Conservation (phyloP, 371 early-diverging fungal genomes). For the Mucor lusitanicus region DNA sequence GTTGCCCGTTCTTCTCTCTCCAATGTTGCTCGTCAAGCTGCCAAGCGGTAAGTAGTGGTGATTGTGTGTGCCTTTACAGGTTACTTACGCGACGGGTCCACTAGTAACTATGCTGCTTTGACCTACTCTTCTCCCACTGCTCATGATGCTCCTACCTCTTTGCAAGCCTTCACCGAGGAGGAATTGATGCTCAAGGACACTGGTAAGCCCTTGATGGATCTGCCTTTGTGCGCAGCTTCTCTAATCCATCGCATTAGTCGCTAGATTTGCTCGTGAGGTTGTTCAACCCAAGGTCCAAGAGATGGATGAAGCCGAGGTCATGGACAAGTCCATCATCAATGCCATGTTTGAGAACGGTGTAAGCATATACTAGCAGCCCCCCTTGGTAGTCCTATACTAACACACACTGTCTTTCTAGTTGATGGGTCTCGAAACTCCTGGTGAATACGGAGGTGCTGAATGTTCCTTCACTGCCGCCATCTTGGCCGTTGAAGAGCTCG, state of each 20-base stretch:
- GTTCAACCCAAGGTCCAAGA: conserved; percentile 85
- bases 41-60: conserved; percentile 17
- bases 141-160: conserved; percentile 55
- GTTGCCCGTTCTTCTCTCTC: conserved; percentile 12
- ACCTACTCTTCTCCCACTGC: conserved; percentile 43
- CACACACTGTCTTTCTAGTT: conserved; percentile 49
- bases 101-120: conserved; percentile 25
- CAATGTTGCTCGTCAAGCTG: conserved; percentile 18
- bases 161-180: conserved; percentile 81
- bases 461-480: conserved; percentile 94
- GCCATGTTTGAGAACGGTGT: conserved; percentile 91
- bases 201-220: conserved; percentile 45
- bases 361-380: conserved; percentile 25
- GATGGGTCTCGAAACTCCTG: conserved; percentile 94
- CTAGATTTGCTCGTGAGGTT: conserved; percentile 83
- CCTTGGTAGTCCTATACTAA: neutral
- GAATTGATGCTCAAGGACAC: conserved; percentile 77
- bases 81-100: neutral
- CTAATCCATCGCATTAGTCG: conserved; percentile 48
- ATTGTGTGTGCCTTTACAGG: neutral
- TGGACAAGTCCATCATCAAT: conserved; percentile 81
- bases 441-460: conserved; percentile 83
- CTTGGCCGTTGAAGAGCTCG: conserved; percentile 91
- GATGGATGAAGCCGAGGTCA: conserved; percentile 92
- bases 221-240: neutral